Evolutionary conservation across 208 protist genomes (phyloP).

Genomic region (Porcisia deanei): DNA sequence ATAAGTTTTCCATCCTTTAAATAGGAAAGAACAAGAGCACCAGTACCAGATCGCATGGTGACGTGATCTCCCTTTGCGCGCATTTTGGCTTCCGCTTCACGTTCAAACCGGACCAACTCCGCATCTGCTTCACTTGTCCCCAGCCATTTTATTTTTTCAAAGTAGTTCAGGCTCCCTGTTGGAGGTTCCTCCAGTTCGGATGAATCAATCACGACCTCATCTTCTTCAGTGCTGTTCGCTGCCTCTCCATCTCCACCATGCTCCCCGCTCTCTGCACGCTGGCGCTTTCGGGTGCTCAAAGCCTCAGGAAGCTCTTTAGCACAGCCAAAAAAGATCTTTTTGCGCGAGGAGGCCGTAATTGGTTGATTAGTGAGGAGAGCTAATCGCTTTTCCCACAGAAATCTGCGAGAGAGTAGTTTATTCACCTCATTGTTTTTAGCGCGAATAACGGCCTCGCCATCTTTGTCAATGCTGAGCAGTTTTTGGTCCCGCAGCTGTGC

Average conservation of each 20-base stretch:
- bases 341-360: slow-evolving; percentile 2
- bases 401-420: slow-evolving; percentile 56
- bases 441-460: slow-evolving; percentile 72
- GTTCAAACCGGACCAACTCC: slow-evolving; percentile 34
- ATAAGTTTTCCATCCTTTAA: slow-evolving; percentile 29
- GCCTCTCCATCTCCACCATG: background rate
- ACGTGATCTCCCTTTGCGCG: slow-evolving; percentile 1
- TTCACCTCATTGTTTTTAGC: slow-evolving; percentile 83
- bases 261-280: background rate
- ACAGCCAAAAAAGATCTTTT: slow-evolving; percentile 78
- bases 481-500: slow-evolving; percentile 54
- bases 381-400: slow-evolving; percentile 64
- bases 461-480: slow-evolving; percentile 67
- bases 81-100: slow-evolving; percentile 28
- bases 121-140: slow-evolving; percentile 17
- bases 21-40: slow-evolving; percentile 26
- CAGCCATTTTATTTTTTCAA: slow-evolving; percentile 30
- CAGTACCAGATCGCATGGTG: background rate
- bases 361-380: slow-evolving; percentile 25
- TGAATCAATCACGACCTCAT: background rate
- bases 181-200: slow-evolving; percentile 1
- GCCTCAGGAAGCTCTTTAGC: slow-evolving; percentile 75
- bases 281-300: slow-evolving; percentile 17
- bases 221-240: slow-evolving; percentile 9
- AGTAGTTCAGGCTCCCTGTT: slow-evolving; percentile 15